These are phyloP conservation scores for Lupinus albus DNA, from an alignment of 306 rosid genomes.

Conservation along the genomic window DNA sequence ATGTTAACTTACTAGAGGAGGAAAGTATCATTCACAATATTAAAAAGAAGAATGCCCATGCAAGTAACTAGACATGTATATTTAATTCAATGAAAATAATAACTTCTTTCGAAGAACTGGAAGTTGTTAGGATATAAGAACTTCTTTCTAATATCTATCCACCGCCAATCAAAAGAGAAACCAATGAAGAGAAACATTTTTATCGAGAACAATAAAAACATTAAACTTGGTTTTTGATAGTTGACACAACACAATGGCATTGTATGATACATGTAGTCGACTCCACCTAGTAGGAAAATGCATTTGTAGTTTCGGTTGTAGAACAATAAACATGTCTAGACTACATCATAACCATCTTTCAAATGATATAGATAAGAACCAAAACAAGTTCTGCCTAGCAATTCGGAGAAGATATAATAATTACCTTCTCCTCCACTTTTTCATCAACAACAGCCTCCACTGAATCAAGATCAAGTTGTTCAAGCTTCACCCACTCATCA, in stretches of 20 bases:
- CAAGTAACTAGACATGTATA: slow-evolving; percentile 15
- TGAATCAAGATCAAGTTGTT: slow-evolving; percentile 92
- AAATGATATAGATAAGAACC: neutral
- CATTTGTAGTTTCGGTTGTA: neutral
- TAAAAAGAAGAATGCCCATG: slow-evolving; percentile 2
- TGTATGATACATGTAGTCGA: neutral
- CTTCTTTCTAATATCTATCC: neutral
- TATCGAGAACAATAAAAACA: slow-evolving; percentile 8
- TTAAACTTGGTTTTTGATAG: slow-evolving; percentile 1
- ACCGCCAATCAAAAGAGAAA: slow-evolving; percentile 19
- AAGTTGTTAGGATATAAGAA: neutral
- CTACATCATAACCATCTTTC: slow-evolving; percentile 12
- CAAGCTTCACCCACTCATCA: slow-evolving; percentile 99
- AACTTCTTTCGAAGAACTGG: neutral
- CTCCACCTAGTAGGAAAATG: neutral
- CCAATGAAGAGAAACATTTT: neutral
- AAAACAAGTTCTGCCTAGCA: slow-evolving; percentile 2
- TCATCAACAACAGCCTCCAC: slow-evolving; percentile 97
- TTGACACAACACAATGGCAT: neutral
- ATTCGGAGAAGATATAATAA: slow-evolving; percentile 12
- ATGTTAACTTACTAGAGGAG: slow-evolving; percentile 15
- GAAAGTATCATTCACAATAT: slow-evolving; percentile 18
- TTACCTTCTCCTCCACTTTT: slow-evolving; percentile 98
- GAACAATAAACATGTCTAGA: slow-evolving; percentile 5
- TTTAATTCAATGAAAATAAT: slow-evolving; percentile 25